These are phyloP conservation scores for Ammopiptanthus mongolicus DNA, from an alignment of 306 rosid species.

Conservation along the genomic window DNA sequence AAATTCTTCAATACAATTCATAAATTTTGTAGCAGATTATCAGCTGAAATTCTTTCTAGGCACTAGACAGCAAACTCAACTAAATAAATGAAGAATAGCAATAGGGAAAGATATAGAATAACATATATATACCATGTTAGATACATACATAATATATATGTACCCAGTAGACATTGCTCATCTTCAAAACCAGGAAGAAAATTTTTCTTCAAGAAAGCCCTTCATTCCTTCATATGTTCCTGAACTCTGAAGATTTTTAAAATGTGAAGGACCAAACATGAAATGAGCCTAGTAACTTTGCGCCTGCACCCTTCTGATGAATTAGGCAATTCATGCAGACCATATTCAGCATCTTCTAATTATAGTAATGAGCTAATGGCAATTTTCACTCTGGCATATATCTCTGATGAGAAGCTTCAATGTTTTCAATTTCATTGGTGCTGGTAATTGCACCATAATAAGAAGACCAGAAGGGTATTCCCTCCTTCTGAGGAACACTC, in stretches of 20 bases:
- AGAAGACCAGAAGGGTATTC: conserved; percentile 32
- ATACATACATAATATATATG: conserved; percentile 17
- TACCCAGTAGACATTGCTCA: conserved; percentile 5
- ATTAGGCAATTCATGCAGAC: background rate
- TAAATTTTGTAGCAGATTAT: conserved; percentile 6
- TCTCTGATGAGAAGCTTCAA: conserved; percentile 1
- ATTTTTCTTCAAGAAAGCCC: background rate
- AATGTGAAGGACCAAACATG: conserved; percentile 5
- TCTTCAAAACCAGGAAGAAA: conserved; percentile 23
- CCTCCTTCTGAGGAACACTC: conserved; percentile 15
- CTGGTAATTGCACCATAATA: conserved; percentile 31
- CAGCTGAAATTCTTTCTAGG: background rate
- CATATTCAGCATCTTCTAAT: background rate
- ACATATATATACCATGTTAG: background rate
- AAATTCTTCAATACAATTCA: background rate
- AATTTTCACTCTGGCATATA: background rate
- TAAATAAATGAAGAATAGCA: conserved; percentile 5
- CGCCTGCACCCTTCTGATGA: background rate
- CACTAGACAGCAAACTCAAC: background rate
- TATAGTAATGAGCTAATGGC: background rate
- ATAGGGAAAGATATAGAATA: background rate
- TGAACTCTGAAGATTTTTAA: conserved; percentile 12
- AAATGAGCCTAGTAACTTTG: background rate
- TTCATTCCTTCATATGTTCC: background rate
- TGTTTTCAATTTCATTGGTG: conserved; percentile 17